These are phyloP conservation scores for Solanum etuberosum DNA, from an alignment of 257 asterid species.

Conservation along the genomic window DNA sequence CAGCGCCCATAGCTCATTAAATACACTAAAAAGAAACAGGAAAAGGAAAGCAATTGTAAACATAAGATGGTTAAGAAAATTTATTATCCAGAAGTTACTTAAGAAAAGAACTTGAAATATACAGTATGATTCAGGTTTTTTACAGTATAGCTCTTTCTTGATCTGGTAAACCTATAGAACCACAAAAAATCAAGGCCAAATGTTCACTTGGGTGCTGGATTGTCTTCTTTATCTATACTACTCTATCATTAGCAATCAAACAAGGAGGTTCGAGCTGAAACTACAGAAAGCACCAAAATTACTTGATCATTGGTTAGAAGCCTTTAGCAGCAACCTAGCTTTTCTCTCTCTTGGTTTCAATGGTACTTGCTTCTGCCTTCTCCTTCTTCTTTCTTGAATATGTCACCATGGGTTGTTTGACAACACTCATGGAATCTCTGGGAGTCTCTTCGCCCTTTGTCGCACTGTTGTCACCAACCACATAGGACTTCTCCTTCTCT, in stretches of 20 bases:
- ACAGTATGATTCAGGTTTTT: neutral
- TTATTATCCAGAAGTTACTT: neutral
- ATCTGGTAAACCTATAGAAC: neutral
- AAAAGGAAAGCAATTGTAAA: neutral
- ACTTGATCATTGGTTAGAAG: neutral
- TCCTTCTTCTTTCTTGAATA: slow-evolving; percentile 24
- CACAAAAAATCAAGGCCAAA: neutral
- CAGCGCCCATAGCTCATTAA: neutral
- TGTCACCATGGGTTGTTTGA: slow-evolving; percentile 1
- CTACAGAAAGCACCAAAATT: neutral
- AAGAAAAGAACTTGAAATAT: neutral
- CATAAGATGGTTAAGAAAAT: neutral
- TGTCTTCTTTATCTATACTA: neutral
- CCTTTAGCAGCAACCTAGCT: slow-evolving; percentile 1
- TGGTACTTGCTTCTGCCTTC: neutral
- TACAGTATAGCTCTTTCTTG: neutral
- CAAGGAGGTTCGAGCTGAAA: neutral
- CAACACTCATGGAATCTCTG: slow-evolving; percentile 1
- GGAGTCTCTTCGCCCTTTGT: neutral
- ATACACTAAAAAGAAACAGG: neutral
- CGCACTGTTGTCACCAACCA: neutral
- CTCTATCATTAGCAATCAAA: neutral
- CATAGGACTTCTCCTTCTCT: slow-evolving; percentile 1
- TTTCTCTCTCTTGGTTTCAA: neutral
- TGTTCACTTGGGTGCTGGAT: neutral